Percentiles rank a stretch among this genome's conserved stretches.
phyloP scores from a whole-genome alignment of 2,329 filamentous ascomycete genomes.

The Colletotrichum sp. region DNA sequence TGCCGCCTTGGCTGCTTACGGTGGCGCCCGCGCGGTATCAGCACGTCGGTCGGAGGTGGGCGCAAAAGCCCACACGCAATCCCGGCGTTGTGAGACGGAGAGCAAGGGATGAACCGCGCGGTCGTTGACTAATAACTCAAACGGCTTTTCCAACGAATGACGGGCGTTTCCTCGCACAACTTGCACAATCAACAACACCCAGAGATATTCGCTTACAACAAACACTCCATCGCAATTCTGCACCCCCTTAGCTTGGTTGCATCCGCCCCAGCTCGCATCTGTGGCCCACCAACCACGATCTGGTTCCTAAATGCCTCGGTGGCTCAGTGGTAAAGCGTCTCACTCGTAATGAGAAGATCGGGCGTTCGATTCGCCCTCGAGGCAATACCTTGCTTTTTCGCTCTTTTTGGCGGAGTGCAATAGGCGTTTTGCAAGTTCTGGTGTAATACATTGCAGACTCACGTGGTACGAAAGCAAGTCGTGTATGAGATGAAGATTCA shows the following conservation, averaged over 20 bases:
- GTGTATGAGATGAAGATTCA: neutral
- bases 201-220: neutral
- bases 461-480: neutral
- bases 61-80: neutral
- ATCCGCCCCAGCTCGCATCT: neutral
- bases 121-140: neutral
- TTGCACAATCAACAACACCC: neutral
- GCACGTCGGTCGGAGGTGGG: neutral
- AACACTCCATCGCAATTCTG: neutral
- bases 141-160: neutral
- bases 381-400: neutral
- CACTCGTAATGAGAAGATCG: conserved; percentile 20
- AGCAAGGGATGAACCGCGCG: conserved; percentile 2
- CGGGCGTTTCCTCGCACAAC: neutral
- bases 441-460: accelerated
- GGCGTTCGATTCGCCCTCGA: conserved; percentile 21
- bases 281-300: neutral
- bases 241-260: neutral
- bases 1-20: neutral
- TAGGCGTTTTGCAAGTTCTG: neutral
- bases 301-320: neutral
- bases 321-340: conserved; percentile 19
- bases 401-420: neutral
- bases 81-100: neutral
- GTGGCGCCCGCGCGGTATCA: neutral